Base-by-base conservation (phyloP, 2,329 filamentous ascomycete genomes). In the Verticillium albo-atrum region DNA sequence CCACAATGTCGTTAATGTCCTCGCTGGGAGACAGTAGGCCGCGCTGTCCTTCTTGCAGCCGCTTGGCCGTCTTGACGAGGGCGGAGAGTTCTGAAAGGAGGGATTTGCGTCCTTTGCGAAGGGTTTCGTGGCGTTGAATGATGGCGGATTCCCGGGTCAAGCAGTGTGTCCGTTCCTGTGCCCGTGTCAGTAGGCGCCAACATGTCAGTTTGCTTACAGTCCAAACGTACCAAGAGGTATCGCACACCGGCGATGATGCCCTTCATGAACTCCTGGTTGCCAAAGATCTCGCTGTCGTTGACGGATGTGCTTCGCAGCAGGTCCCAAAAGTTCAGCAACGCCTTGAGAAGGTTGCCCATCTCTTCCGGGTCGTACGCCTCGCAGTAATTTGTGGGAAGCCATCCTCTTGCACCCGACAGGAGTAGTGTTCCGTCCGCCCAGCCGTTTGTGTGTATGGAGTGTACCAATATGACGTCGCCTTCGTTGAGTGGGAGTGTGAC, bases 301-400 rank as follows among this genome's bases (percentile, higher is more conserved):
- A 89, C 85, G 25, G 87, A 87, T 32, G 90, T 90, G 68, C 89
- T 91, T 68, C 90, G 84, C 66, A 97, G 83, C 57, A 96, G 78
- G 71, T 97, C 93, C 93, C 93, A 97, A 62, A 98, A 92, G 70
- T 95, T 91, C 15, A 95, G 86, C 62, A 97, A 79, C 1, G 93
- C 92, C 67, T 91, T 92, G 35, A 99, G 80, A 25, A 99, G 81
- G 63, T 87, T 92, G 58, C 88, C 86, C 82, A 98, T 93, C 64
- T 92, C 88, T 25, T 92, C 86, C 53, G 94, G 92, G 65, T 97
- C 91, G 72, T 97, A 99, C 10, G 91, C 84, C 71, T 97, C 93
- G 78, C 95, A 99, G 73, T 98, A 99, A 74, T 99, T 99, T 9
- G 95, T 99, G 3, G 95, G 95, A 61, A 99, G 79, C 95, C 95